Evolutionary conservation across 192 early-diverging fungal species (phyloP).

Genomic region (Podila verticillata): DNA sequence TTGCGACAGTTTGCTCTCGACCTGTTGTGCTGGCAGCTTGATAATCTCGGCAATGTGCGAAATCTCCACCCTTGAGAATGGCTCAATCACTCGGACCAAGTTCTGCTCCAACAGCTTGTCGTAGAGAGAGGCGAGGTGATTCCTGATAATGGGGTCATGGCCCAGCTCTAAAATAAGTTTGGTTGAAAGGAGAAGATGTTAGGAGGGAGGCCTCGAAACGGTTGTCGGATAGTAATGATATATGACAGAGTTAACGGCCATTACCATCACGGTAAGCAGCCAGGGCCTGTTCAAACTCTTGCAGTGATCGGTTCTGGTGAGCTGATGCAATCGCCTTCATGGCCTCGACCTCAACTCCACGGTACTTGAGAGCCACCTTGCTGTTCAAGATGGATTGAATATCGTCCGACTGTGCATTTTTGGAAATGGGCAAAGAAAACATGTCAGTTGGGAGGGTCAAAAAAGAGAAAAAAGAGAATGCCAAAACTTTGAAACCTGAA

Average conservation of each 20-base stretch:
- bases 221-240: neutral
- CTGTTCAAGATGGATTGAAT: constrained; percentile 91
- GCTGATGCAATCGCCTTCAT: constrained; percentile 95
- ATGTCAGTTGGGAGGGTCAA: too few relatives aligned
- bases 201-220: neutral
- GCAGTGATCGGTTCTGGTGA: constrained; percentile 96
- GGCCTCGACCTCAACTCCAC: constrained; percentile 89
- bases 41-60: constrained; percentile 93
- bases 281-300: constrained; percentile 94
- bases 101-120: constrained; percentile 98
- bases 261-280: constrained; percentile 85
- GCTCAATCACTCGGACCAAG: constrained; percentile 96
- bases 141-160: constrained; percentile 94
- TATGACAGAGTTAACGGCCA: neutral
- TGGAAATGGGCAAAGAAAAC: too few relatives aligned
- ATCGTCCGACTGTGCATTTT: constrained; percentile 82
- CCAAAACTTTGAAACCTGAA: too few relatives aligned
- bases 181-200: constrained; percentile 1
- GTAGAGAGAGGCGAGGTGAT: constrained; percentile 92
- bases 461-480: too few relatives aligned
- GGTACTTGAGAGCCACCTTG: constrained; percentile 91
- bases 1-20: constrained; percentile 96
- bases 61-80: constrained; percentile 97
- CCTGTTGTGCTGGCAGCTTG: constrained; percentile 90
- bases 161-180: constrained; percentile 69